Evolutionary conservation across 2,329 filamentous ascomycete species (phyloP), one percentile per base, ranked within the genome.

Genomic region (Calonectria naviculata): DNA sequence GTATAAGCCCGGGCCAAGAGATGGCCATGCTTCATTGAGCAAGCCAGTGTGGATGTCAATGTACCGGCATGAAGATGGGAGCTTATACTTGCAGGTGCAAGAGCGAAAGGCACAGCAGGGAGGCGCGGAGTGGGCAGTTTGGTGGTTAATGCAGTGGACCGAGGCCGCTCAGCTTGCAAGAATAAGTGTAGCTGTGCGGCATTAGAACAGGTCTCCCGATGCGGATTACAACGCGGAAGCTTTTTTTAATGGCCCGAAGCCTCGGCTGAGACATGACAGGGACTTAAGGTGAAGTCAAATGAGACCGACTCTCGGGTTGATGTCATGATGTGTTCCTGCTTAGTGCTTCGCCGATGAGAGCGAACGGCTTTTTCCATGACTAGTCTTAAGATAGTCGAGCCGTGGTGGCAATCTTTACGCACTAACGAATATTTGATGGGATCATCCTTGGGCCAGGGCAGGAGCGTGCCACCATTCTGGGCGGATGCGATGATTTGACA

Each of bases 31-130:
- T 61, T 29, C 36, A 62, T 49, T 47, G 52, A 63, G 61, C 46
- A 46, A 54, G 47, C 29, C 21, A 15, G 38, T 54, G 41, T 31
- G 58, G 47, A 49, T 46, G 62, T 64, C 28, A 49, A 68, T 71
- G 31, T 73, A 54, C 68, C 61, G 61, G 61, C 68, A 68, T 73
- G 36, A 64, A 58, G 61, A 34, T 60, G 49, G 60, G 63, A 63
- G 60, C 28, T 64, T 47, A 41, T 29, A 56, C 41, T 21, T 54
- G 63, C 52, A 68, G 42, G 38, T 68, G 54, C 26, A 54, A 63
- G 67, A 65, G 67, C 21, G 41, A 64, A 46, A 21, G 58, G 28
- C 34, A 24, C 15, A 60, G 60, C 36, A 62, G 44, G 29, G 54
- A 41, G 15, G 41, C 21, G 49, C 24, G 54, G n/a, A 46, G 21